Conservation (phyloP, 2,329 filamentous ascomycete genomes). For the Colletotrichum tamarilloi region DNA sequence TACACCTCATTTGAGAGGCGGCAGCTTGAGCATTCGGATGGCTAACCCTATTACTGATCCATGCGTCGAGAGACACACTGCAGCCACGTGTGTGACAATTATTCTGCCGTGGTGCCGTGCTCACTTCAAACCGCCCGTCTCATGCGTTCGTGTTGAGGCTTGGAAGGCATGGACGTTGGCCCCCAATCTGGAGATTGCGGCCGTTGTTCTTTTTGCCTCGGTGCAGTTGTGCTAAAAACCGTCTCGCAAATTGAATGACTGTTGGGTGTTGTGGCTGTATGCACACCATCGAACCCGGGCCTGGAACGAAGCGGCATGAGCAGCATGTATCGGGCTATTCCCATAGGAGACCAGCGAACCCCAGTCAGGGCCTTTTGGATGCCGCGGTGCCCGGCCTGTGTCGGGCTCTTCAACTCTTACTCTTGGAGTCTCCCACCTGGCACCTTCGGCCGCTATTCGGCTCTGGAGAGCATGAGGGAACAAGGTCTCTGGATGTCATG, state of each 20-base stretch:
- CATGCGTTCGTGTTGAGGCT: constrained; percentile 7
- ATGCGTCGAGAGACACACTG: constrained; percentile 8
- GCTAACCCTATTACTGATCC: constrained; percentile 1
- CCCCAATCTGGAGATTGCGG: constrained; percentile 31
- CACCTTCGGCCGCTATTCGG: constrained; percentile 15
- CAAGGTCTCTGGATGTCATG: constrained; percentile 9
- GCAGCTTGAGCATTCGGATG: constrained; percentile 4
- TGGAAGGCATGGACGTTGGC: constrained; percentile 17
- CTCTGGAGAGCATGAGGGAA: constrained; percentile 11
- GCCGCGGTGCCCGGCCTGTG: constrained; percentile 9
- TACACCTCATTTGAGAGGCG: neutral
- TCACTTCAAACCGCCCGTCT: constrained; percentile 5
- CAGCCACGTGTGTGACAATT: constrained; percentile 14
- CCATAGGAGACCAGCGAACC: neutral
- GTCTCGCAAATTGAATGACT: constrained; percentile 11
- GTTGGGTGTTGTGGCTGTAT: constrained; percentile 23
- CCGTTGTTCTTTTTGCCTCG: constrained; percentile 30
- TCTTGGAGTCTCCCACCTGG: neutral
- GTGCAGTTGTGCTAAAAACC: constrained; percentile 26
- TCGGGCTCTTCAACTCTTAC: constrained; percentile 5
- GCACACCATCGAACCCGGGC: constrained; percentile 20
- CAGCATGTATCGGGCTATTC: constrained; percentile 20
- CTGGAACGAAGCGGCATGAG: constrained; percentile 23
- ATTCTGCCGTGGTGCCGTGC: constrained; percentile 4
- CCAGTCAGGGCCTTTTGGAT: constrained; percentile 4